phyloP scores from a whole-genome alignment of 2,329 filamentous ascomycete species.

The Colletotrichum somersetense region DNA sequence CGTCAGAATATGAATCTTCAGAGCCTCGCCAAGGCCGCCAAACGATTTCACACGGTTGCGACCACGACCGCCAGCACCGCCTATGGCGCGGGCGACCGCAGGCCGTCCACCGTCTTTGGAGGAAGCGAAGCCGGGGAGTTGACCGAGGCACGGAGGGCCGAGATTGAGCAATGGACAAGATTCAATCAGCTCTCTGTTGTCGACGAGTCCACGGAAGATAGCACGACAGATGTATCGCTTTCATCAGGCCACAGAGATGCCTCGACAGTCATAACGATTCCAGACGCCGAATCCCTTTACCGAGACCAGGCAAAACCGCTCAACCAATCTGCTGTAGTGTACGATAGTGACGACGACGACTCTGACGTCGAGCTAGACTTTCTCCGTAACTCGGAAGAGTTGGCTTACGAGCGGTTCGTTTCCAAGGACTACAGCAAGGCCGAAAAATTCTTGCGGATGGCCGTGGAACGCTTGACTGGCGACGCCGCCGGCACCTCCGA shows the following conservation, averaged over 20 bases:
- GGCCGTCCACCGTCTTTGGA: neutral
- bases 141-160: neutral
- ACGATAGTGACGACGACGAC: conserved; percentile 18
- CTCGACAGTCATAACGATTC: neutral
- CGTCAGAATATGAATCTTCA: conserved; percentile 22
- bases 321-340: neutral
- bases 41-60: conserved; percentile 11
- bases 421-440: conserved; percentile 22
- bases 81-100: conserved; percentile 2
- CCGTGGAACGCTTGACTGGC: conserved; percentile 9
- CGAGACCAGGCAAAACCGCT: neutral
- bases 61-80: conserved; percentile 12
- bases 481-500: neutral
- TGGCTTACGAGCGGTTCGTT: conserved; percentile 19
- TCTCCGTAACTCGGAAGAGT: conserved; percentile 21
- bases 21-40: conserved; percentile 16
- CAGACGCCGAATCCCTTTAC: neutral
- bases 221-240: neutral
- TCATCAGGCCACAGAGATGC: neutral
- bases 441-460: conserved; percentile 21
- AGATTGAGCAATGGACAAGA: neutral
- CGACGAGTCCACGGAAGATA: conserved; percentile 8
- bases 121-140: conserved; percentile 13
- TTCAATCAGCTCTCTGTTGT: neutral
- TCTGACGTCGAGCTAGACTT: conserved; percentile 16